Evolutionary conservation across 2,329 filamentous ascomycete species (phyloP).

Genomic region (Coniochaeta sp.): DNA sequence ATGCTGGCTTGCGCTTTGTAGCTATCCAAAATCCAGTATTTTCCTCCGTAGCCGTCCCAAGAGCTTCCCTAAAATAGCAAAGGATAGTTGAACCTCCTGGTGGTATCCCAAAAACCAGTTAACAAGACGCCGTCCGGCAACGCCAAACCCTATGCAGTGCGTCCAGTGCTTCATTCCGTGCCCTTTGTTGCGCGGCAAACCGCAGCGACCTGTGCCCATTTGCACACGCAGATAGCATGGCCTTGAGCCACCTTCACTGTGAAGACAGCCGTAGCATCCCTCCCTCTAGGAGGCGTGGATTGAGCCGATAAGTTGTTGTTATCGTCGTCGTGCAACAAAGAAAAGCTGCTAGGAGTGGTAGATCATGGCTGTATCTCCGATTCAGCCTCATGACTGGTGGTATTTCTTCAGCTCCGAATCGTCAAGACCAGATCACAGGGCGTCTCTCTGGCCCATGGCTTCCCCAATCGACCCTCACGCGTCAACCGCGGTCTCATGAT

Average conservation of each 20-base stretch:
- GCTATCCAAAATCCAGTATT: background rate
- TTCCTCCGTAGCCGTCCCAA: background rate
- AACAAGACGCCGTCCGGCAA: slow-evolving; percentile 2
- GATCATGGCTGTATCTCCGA: background rate
- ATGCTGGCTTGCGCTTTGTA: background rate
- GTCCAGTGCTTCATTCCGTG: background rate
- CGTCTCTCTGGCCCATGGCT: background rate
- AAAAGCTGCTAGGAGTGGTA: background rate
- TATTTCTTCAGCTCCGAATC: background rate
- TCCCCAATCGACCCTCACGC: slow-evolving; percentile 9
- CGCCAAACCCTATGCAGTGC: slow-evolving; percentile 1
- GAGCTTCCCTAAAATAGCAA: background rate
- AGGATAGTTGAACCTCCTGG: background rate
- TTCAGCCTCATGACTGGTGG: background rate
- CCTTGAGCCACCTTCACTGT: background rate
- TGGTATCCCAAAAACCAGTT: background rate
- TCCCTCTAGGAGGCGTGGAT: background rate
- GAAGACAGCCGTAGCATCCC: background rate
- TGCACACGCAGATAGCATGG: background rate
- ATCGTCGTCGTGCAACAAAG: background rate
- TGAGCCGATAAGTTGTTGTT: background rate
- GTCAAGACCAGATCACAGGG: background rate
- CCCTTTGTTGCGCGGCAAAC: background rate
- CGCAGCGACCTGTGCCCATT: too few species aligned
- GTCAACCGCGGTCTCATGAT: slow-evolving; percentile 21